Evolutionary conservation across 2,329 filamentous ascomycete species (phyloP), one percentile per base, ranked within the genome.

Genomic region (Neophaeococcomyces aloes): DNA sequence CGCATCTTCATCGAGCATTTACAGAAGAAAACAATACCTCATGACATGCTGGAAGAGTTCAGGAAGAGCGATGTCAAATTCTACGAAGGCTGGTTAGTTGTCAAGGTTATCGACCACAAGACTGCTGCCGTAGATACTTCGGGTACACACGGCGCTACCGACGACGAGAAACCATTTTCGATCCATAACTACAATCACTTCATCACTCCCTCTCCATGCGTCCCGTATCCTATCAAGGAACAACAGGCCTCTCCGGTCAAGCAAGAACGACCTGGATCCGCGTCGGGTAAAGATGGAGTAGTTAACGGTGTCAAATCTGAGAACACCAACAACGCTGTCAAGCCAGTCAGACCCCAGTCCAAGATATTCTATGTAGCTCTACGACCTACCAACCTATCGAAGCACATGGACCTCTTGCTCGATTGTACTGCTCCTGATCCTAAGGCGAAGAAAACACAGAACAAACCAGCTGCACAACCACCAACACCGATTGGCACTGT

Each of bases 61-160:
- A 72, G 79, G 21, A 72, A 78, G 37, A 71, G 72, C 14, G 78
- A 79, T 15, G 82, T 94, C 11, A 72, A 74, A 7, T 96, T 94
- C 59, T 98, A 96, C 60, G 88, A 96, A 62, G 87, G 76, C 25
- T 94, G 89, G 58, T 74, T 98, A 45, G 96, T 98, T 53, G 87
- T 98, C 29, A 82, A 94, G 61, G 70, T 96, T n/a, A 77, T 94
- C 56, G 86, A 96, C 60, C 85, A 94, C 66, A 85, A 83, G 56
- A 78, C 81, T 0, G 68, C 68, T 32, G 71, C 72, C 49, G 68
- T 73, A 53, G 79, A 86, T 52, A 60, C 68, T 7, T 78, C 75
- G 53, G 70, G 69, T 54, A 66, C 67, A 45, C 73, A 68, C 38
- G 70, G 67, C 40, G 68, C 68, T 19, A 69, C 76, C 1, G 68